Evolutionary conservation across 1,284 basidiomycete species (phyloP).

Genomic region (Ustilago cynodontis): DNA sequence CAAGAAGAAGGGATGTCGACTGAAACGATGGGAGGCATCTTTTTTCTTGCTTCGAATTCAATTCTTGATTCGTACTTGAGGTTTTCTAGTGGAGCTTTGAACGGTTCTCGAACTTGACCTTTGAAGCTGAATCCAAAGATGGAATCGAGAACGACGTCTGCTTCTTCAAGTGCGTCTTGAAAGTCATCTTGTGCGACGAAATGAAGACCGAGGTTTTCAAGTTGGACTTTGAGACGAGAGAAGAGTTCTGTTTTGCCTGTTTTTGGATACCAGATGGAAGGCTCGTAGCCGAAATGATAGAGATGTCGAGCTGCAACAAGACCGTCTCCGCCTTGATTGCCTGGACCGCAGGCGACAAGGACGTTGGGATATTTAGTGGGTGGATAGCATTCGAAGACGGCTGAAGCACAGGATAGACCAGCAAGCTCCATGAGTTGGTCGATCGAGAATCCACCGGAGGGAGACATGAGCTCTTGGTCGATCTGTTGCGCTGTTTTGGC

Average conservation of each 20-base stretch:
- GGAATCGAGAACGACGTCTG: slow-evolving; percentile 91
- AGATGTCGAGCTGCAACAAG: slow-evolving; percentile 95
- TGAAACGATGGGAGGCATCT: slow-evolving; percentile 64
- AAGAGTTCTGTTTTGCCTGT: slow-evolving; percentile 63
- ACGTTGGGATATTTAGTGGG: slow-evolving; percentile 79
- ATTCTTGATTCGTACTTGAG: slow-evolving; percentile 71
- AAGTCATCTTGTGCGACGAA: slow-evolving; percentile 73
- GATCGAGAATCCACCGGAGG: slow-evolving; percentile 59
- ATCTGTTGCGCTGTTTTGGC: slow-evolving; percentile 57
- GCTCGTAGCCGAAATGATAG: slow-evolving; percentile 65
- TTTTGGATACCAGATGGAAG: slow-evolving; percentile 66
- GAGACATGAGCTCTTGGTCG: slow-evolving; percentile 64
- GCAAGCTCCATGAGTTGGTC: slow-evolving; percentile 95
- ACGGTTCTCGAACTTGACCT: slow-evolving; percentile 81
- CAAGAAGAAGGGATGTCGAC: slow-evolving; percentile 97
- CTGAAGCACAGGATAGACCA: slow-evolving; percentile 93
- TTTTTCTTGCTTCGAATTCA: slow-evolving; percentile 58
- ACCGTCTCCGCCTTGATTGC: slow-evolving; percentile 88
- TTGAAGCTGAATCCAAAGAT: slow-evolving; percentile 98
- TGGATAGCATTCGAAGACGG: slow-evolving; percentile 81
- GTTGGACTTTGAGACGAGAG: slow-evolving; percentile 83
- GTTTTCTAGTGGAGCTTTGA: slow-evolving; percentile 80
- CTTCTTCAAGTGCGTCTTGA: slow-evolving; percentile 73
- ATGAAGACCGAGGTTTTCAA: slow-evolving; percentile 84
- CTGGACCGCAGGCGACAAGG: slow-evolving; percentile 93